A percentile compares a stretch with the other conserved stretches of the same genome.
These are phyloP conservation scores for Apiotrichum mycotoxinovorans DNA, from an alignment of 1,284 basidiomycete genomes.

Conservation along the genomic window DNA sequence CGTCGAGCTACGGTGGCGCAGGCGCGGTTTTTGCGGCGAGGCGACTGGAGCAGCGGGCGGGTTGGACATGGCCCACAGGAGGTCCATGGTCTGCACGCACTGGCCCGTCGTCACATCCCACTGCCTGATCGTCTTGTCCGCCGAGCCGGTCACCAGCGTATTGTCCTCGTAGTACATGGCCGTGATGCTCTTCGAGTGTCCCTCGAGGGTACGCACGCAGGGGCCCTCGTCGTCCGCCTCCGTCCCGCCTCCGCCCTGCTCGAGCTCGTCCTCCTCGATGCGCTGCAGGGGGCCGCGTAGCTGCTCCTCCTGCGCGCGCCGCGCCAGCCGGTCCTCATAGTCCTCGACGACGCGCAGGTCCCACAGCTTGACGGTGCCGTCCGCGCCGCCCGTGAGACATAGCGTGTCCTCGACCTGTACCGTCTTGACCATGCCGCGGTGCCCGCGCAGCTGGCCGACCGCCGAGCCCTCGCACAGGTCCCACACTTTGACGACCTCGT, in stretches of 20 bases:
- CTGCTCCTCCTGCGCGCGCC: conserved; percentile 40
- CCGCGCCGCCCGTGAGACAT: conserved; percentile 85
- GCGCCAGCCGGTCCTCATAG: conserved; percentile 62
- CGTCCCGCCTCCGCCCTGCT: conserved; percentile 31
- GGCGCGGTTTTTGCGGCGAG: conserved; percentile 32
- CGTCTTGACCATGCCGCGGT: conserved; percentile 73
- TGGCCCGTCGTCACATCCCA: conserved; percentile 98
- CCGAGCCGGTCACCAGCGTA: conserved; percentile 91
- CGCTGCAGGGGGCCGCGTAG: conserved; percentile 38
- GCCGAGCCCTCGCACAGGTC: conserved; percentile 61
- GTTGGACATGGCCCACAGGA: conserved; percentile 98
- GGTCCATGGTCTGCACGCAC: conserved; percentile 99
- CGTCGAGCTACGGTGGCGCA: conserved; percentile 38
- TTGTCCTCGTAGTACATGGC: conserved; percentile 92
- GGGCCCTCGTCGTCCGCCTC: conserved; percentile 55
- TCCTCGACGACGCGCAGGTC: conserved; percentile 76
- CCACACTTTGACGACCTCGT: conserved; percentile 60
- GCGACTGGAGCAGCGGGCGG: conserved; percentile 59
- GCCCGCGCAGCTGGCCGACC: conserved; percentile 74
- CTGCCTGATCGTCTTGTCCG: conserved; percentile 96
- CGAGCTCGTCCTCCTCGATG: conserved; percentile 33
- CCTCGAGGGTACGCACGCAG: conserved; percentile 76
- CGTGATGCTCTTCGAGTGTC: conserved; percentile 88
- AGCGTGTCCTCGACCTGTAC: conserved; percentile 90
- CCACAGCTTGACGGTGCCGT: conserved; percentile 81